Conservation (phyloP, 2,329 filamentous ascomycete species). For the Colletotrichum euphorbiae region DNA sequence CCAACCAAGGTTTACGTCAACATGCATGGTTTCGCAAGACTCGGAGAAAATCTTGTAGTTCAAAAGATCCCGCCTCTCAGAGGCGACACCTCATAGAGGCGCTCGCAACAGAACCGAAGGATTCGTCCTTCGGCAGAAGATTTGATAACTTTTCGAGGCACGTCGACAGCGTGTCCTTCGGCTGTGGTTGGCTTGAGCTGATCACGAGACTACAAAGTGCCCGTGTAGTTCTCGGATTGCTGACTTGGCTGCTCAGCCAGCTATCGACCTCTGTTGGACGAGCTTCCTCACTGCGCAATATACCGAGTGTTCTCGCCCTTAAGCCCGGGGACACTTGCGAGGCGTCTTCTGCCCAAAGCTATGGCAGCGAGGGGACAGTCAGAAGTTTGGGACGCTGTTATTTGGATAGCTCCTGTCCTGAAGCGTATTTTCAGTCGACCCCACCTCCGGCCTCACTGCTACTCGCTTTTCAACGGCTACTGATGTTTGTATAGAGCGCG, state of each 20-base stretch:
- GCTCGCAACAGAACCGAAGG: background rate
- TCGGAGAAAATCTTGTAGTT: background rate
- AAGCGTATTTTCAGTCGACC: no score
- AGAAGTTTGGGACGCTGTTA: background rate
- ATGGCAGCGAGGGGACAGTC: background rate
- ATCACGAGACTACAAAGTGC: background rate
- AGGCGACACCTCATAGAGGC: background rate
- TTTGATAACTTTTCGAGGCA: background rate
- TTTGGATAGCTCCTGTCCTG: background rate
- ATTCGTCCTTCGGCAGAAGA: background rate
- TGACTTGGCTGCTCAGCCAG: background rate
- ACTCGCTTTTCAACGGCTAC: no score
- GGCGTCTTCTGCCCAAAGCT: background rate
- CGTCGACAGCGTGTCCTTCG: background rate
- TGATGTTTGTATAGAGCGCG: no score
- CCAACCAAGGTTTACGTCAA: conserved; percentile 24
- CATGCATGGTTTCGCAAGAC: conserved; percentile 7
- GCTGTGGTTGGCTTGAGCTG: conserved; percentile 1
- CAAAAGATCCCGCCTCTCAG: no score
- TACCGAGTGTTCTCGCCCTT: background rate
- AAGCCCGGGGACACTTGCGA: background rate
- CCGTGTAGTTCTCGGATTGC: background rate
- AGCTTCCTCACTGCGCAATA: background rate
- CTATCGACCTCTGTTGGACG: background rate
- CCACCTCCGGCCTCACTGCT: no score